Conservation (phyloP, 192 early-diverging fungal species). For the Coemansia sp. region DNA sequence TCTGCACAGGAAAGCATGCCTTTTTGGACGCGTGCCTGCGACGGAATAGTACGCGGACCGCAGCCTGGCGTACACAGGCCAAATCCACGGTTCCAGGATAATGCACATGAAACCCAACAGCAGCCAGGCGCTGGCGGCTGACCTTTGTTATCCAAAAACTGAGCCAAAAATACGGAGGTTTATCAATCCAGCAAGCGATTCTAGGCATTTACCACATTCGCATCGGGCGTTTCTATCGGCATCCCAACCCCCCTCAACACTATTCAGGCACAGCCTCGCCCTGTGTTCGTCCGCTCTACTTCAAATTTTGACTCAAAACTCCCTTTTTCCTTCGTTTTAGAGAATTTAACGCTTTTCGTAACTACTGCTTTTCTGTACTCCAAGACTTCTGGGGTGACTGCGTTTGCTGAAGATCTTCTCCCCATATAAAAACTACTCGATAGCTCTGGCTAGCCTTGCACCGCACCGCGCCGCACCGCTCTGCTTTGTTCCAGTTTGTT, state of each 20-base stretch:
- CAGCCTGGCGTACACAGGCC: no score
- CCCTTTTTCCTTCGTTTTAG: not conserved
- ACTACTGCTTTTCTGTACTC: not conserved
- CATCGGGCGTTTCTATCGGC: not conserved
- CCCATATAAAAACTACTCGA: not conserved
- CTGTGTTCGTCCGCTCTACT: not conserved
- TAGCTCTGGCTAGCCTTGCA: no score
- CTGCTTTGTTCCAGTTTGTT: not conserved
- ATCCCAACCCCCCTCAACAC: not conserved
- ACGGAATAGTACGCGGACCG: no score
- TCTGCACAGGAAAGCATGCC: no score
- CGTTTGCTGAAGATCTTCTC: not conserved
- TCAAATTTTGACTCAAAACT: not conserved
- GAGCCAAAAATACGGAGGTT: not conserved
- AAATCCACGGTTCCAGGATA: no score
- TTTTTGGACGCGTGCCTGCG: not conserved
- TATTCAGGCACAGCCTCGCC: conserved; percentile 3
- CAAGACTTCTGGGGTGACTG: not conserved
- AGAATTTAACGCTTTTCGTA: not conserved
- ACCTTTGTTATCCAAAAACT: not conserved
- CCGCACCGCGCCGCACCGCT: no score
- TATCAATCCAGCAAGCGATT: not conserved
- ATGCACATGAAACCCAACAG: no score
- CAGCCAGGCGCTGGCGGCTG: not conserved
- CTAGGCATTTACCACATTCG: not conserved